phyloP scores from a whole-genome alignment of 371 early-diverging fungal species.

The Funneliformis caledonium region DNA sequence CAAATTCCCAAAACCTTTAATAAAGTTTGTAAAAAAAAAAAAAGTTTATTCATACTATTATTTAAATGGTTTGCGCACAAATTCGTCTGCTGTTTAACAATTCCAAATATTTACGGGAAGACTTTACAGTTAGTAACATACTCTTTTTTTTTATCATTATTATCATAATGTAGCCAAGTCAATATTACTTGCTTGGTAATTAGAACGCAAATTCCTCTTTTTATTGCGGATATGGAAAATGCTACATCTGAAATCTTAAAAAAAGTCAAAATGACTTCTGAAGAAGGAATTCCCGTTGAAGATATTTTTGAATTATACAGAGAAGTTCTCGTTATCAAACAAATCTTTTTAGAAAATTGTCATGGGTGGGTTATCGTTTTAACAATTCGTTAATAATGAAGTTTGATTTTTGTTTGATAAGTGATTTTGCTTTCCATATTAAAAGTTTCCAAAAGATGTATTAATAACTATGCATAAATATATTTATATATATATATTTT shows the following conservation, averaged over 20 bases:
- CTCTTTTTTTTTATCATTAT: not conserved
- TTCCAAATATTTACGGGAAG: not conserved
- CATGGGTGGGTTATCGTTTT: slow-evolving; percentile 47
- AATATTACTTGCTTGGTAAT: slow-evolving; percentile 54
- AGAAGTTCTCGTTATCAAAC: slow-evolving; percentile 55
- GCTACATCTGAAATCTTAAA: slow-evolving; percentile 48
- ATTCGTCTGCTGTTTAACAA: not conserved
- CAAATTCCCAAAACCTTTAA: slow-evolving; percentile 27
- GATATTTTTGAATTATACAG: slow-evolving; percentile 57
- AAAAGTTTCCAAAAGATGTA: not conserved
- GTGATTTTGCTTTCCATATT: not conserved
- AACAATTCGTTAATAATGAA: not conserved
- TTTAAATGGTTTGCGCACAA: not conserved
- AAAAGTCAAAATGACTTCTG: slow-evolving; percentile 42
- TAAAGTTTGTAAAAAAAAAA: slow-evolving; percentile 6
- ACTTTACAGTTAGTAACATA: not conserved
- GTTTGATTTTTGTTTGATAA: not conserved
- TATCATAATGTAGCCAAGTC: slow-evolving; percentile 6
- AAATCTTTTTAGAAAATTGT: slow-evolving; percentile 56
- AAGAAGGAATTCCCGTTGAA: slow-evolving; percentile 55
- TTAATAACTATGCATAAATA: not conserved
- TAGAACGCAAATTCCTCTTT: slow-evolving; percentile 59
- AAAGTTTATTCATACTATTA: not conserved
- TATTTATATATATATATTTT: not conserved
- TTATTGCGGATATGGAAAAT: slow-evolving; percentile 59